Evolutionary conservation across 208 protist species (phyloP), one percentile per base, ranked within the genome.

Genomic region (Leishmania lainsoni): DNA sequence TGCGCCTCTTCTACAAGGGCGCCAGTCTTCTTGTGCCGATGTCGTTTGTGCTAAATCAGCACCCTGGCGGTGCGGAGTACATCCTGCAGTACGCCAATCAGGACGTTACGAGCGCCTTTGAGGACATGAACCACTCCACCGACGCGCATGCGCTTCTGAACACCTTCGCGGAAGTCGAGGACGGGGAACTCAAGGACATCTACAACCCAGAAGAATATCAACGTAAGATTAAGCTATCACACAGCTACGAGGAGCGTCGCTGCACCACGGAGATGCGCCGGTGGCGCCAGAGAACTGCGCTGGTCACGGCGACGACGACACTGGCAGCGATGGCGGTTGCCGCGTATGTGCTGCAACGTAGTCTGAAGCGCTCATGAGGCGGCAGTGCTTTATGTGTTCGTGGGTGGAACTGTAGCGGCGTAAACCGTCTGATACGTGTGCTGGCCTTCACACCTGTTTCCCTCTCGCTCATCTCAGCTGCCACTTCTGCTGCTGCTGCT

Each of bases 51-150:
- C 48, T 78, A n/a, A 80, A 81, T 16, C 76, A 81, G 51, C 88
- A 91, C 79, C 86, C 88, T 39, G 88, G 86, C 22, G 88, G 88
- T 10, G 68, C 75, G 22, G 78, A 81, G 51, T 80, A 83, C 69
- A 84, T 91, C 75, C 65, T 89, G 77, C 75, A 58, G 48, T 84
- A 88, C 76, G 76, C 78, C 42, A 77, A 74, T 22, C 68, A 81
- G 14, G 85, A 91, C 72, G 86, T 91, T 29, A 89, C 82, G n/a
- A 75, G 76, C 35, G 82, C 80, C 35, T 91, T 91, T 72, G 76
- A 81, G 4, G 81, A 87, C 59, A 72, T 76, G 52, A 79, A 81
- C 74, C 88, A 91, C 83, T 88, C 88, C 5, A 26, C 70, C 35
- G 79, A 79, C 39, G 87, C 87, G 6, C 39, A 78, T 10, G 78